Evolutionary conservation across 148 eudicot species (phyloP).

Genomic region (Heliosperma pusillum): DNA sequence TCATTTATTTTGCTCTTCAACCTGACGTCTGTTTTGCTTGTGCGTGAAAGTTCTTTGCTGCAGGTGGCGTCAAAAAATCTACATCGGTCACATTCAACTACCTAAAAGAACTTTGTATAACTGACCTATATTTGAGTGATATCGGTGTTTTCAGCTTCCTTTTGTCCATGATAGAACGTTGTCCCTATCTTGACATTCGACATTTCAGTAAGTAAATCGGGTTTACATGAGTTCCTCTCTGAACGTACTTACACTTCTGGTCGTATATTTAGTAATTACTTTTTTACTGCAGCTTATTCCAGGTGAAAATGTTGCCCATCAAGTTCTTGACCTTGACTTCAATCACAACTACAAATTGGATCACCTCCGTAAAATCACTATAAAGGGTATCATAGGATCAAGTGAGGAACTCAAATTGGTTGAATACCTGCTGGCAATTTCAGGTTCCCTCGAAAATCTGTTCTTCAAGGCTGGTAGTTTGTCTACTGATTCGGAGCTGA

Average conservation of each 20-base stretch:
- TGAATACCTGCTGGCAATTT: constrained; percentile 3
- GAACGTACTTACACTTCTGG: too few relatives aligned
- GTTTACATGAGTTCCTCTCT: neutral
- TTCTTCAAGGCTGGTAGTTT: neutral
- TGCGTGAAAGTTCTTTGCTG: neutral
- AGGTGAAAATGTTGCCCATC: neutral
- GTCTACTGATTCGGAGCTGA: neutral
- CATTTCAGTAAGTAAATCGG: neutral
- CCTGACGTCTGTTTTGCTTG: neutral
- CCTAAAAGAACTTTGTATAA: neutral
- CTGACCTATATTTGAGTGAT: neutral
- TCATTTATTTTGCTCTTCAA: neutral
- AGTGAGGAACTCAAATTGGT: constrained; percentile 14
- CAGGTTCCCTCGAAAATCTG: neutral
- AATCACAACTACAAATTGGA: neutral
- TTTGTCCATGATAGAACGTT: neutral
- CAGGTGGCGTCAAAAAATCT: neutral
- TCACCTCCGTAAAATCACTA: neutral
- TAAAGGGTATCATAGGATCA: constrained; percentile 5
- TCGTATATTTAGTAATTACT: too few relatives aligned
- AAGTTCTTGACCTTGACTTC: neutral
- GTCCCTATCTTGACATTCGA: neutral
- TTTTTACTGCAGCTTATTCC: neutral
- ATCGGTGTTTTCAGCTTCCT: neutral
- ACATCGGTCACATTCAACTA: neutral